Conservation (phyloP, 2,329 filamentous ascomycete species). For the Aspergillus chevalieri region DNA sequence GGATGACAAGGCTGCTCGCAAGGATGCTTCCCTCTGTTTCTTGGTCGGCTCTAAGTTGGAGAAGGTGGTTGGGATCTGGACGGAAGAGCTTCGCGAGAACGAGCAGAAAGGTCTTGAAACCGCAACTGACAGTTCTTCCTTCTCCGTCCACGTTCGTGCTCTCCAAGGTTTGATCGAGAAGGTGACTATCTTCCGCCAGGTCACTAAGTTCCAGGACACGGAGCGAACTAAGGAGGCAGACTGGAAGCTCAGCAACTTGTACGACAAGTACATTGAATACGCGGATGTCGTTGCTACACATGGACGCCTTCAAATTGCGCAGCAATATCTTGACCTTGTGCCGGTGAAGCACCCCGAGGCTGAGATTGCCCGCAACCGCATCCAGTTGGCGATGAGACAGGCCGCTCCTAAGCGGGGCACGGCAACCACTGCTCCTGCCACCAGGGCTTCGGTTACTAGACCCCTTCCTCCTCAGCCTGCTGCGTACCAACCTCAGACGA, state of each 20-base stretch:
- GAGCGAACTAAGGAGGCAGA: constrained; percentile 65
- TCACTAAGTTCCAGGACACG: constrained; percentile 80
- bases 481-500: constrained; percentile 31
- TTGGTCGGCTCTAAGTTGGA: constrained; percentile 92
- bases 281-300: constrained; percentile 90
- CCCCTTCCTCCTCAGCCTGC: constrained; percentile 32
- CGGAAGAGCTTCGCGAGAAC: constrained; percentile 76
- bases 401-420: constrained; percentile 38
- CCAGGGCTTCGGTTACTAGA: constrained; percentile 41
- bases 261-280: constrained; percentile 95
- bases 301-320: constrained; percentile 76
- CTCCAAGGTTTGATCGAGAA: constrained; percentile 96
- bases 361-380: constrained; percentile 76
- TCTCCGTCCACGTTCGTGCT: constrained; percentile 82
- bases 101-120: constrained; percentile 69
- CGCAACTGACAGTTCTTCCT: constrained; percentile 67
- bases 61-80: constrained; percentile 94
- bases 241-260: constrained; percentile 84
- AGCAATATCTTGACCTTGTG: constrained; percentile 85
- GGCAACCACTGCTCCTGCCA: constrained; percentile 34
- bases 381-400: constrained; percentile 75
- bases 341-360: constrained; percentile 78
- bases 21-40: constrained; percentile 95
- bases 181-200: constrained; percentile 91
- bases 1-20: constrained; percentile 56